Conservation (phyloP, 1,284 basidiomycete genomes). For the Ustilago tritici region DNA sequence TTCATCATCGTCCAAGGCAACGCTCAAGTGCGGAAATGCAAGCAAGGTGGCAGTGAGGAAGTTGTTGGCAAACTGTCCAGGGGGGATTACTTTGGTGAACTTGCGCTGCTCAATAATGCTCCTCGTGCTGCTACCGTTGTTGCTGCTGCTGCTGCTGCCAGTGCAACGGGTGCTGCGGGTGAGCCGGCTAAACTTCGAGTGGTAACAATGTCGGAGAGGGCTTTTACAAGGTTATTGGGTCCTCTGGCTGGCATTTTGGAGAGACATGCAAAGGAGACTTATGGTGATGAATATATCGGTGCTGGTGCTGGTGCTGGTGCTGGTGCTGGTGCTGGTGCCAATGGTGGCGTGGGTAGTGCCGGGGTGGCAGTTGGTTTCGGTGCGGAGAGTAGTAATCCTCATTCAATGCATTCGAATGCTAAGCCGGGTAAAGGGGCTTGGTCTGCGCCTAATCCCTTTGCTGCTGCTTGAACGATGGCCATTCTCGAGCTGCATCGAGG, state of each 20-base stretch:
- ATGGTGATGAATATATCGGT: conserved; percentile 46
- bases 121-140: conserved; percentile 94
- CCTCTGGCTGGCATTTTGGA: conserved; percentile 90
- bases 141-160: conserved; percentile 73
- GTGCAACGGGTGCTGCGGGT: conserved; percentile 59
- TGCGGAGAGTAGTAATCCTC: conserved; percentile 13
- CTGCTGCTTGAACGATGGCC: conserved; percentile 18
- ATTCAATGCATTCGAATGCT: conserved; percentile 43
- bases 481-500: not conserved
- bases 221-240: conserved; percentile 93
- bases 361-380: not conserved
- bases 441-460: conserved; percentile 46
- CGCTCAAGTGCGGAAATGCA: conserved; percentile 85
- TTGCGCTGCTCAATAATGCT: conserved; percentile 84
- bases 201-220: conserved; percentile 89
- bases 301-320: not conserved
- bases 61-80: conserved; percentile 81
- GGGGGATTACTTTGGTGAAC: conserved; percentile 98
- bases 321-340: conserved; percentile 8
- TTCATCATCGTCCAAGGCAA: conserved; percentile 95
- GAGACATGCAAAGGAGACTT: conserved; percentile 75
- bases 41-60: conserved; percentile 72
- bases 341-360: not conserved
- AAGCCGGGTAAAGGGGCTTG: conserved; percentile 50
- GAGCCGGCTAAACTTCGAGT: conserved; percentile 72